phyloP scores from a whole-genome alignment of 305 asterid genomes.

The Fraxinus albicans region DNA sequence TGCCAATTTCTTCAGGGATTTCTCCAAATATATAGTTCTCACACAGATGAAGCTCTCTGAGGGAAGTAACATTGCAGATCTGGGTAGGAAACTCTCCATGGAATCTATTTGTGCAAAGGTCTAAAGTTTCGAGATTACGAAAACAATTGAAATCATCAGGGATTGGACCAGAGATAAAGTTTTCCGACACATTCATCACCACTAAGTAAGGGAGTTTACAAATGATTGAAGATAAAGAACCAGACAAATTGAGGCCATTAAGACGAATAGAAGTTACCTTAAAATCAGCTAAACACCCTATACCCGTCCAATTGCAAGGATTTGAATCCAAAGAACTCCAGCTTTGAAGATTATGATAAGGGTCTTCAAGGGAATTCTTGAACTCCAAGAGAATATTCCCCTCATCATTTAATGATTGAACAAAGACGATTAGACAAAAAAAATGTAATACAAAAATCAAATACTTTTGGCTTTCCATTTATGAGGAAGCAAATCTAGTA shows the following conservation, averaged over 20 bases:
- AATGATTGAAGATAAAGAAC: constrained; percentile 58
- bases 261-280: constrained; percentile 57
- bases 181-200: constrained; percentile 53
- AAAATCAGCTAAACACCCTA: constrained; percentile 38
- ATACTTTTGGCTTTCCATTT: constrained; percentile 51
- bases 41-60: constrained; percentile 63
- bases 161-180: constrained; percentile 70
- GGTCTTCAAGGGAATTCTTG: constrained; percentile 52
- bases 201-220: constrained; percentile 56
- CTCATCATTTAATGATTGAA: constrained; percentile 61
- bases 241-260: constrained; percentile 60
- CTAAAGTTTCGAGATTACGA: constrained; percentile 47
- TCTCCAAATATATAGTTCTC: constrained; percentile 72
- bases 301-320: constrained; percentile 82
- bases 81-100: constrained; percentile 53
- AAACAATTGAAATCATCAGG: constrained; percentile 51
- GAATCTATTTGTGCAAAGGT: constrained; percentile 84
- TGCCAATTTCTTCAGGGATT: constrained; percentile 55
- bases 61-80: constrained; percentile 48
- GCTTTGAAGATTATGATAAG: constrained; percentile 50
- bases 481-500: background rate
- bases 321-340: constrained; percentile 54
- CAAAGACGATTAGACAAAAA: constrained; percentile 38
- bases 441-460: constrained; percentile 35
- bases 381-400: constrained; percentile 63